These are phyloP conservation scores for Brassica hybrid DNA, from an alignment of 441 rosid species.

Conservation along the genomic window DNA sequence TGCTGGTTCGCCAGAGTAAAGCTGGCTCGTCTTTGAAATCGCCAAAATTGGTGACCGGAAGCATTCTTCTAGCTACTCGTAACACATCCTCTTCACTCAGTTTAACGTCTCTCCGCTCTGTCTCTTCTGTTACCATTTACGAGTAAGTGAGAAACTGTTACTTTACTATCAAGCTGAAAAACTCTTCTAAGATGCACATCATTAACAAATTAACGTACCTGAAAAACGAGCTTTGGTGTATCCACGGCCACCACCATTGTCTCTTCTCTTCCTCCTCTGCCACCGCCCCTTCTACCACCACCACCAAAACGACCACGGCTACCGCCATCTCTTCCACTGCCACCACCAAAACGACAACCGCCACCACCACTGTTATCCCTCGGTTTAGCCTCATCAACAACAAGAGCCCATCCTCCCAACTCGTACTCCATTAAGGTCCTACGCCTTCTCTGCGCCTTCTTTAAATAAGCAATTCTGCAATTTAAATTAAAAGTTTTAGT, in stretches of 20 bases:
- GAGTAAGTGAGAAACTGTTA: too few species aligned
- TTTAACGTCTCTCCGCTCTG: slow-evolving; percentile 48
- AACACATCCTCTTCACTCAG: slow-evolving; percentile 49
- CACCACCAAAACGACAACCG: slow-evolving; percentile 24
- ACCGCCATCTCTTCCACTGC: slow-evolving; percentile 14
- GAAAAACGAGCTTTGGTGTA: slow-evolving; percentile 42
- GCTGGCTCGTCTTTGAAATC: too few species aligned
- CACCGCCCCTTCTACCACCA: background rate
- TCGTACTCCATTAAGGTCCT: slow-evolving; percentile 62
- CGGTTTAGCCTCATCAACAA: slow-evolving; percentile 80
- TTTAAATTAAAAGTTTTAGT: background rate
- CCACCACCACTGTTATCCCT: slow-evolving; percentile 47
- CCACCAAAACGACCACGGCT: slow-evolving; percentile 29
- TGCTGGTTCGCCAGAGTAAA: too few species aligned
- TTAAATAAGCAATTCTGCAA: slow-evolving; percentile 75
- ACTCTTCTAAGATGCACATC: background rate
- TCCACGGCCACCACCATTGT: slow-evolving; percentile 42
- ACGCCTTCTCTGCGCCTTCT: slow-evolving; percentile 54
- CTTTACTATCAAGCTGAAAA: too few species aligned
- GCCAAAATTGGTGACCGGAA: too few species aligned
- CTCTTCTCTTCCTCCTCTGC: too few species aligned
- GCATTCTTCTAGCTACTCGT: too few species aligned
- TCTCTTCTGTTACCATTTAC: slow-evolving; percentile 41
- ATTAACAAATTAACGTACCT: slow-evolving; percentile 16
- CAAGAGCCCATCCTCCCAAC: slow-evolving; percentile 51